Evolutionary conservation across 163 green algal genomes (phyloP), one percentile per base, ranked within the genome.

Genomic region (Chlamydomonas reinhardtii): DNA sequence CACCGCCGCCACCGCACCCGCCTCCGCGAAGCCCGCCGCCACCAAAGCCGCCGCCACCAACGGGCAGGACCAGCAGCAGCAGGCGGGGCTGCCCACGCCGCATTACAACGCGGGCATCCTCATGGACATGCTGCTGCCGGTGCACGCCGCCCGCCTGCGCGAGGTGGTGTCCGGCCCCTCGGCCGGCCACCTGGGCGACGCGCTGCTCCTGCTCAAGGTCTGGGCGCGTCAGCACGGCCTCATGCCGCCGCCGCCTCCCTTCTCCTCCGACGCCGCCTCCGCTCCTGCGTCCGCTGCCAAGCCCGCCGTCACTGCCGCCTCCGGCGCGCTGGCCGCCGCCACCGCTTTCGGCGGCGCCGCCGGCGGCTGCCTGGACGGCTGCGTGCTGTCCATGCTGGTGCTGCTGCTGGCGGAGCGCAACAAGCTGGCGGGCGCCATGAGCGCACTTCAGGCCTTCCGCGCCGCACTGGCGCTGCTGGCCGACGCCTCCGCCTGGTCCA

Each of bases 41-140:
- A 24, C 66, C 68, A 37, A 72, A 9, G 17, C 76, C 48, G 75
- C 5, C 9, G 48, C 12, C 19, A 19, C 39, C 39, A 48, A 48
- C 39, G 39, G 39, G 5, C 39, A 48, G 39, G 39, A 56, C 48
- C 12, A 76, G n/a, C 48, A 69, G 66, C 48, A 43, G 52, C 66
- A 83, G 83, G 16, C 66, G n/a, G 68, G 89, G 48, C 43, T 89
- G 61, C 89, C 94, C 32, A 96, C 94, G 17, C 94, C 95, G 12
- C 80, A 92, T 19, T 96, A 96, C 91, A 96, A 96, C 73, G 85
- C 91, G 0, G 88, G 74, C 0, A 84, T 97, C 22, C 24, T 95
- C 48, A 80, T 93, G 71, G 94, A 97, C 65, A 88, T 95, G 89
- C 59, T 94, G 77, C 37, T 93, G 52, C 22, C 76, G 19, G 61